Percentiles rank a stretch among this genome's conserved stretches.
Evolutionary conservation across 345 rosid genomes (phyloP).

Genomic region (Isatis tinctoria): DNA sequence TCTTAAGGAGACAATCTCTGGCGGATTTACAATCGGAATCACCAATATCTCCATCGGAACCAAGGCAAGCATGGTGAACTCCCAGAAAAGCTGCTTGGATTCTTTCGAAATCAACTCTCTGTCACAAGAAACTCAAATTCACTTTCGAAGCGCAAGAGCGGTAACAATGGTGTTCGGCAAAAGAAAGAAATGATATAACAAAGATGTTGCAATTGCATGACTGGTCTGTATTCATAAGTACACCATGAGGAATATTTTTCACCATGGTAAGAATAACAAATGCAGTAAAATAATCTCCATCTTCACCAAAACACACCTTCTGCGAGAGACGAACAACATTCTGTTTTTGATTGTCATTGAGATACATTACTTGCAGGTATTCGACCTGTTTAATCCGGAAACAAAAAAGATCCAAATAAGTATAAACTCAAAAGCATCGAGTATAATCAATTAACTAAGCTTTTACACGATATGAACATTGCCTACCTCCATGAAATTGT

Average conservation of each 20-base stretch:
- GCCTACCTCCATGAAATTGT: conserved; percentile 95
- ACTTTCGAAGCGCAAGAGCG: background rate
- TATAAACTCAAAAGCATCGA: background rate
- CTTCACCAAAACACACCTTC: conserved; percentile 53
- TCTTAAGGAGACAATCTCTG: conserved; percentile 66
- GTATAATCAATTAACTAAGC: background rate
- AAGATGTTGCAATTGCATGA: conserved; percentile 64
- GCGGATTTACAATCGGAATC: conserved; percentile 57
- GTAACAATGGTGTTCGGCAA: conserved; percentile 8
- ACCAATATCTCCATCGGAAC: conserved; percentile 39
- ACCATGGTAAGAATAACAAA: background rate
- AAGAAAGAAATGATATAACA: conserved; percentile 14
- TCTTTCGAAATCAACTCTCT: conserved; percentile 89
- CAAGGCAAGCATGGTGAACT: conserved; percentile 70
- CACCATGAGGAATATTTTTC: conserved; percentile 20
- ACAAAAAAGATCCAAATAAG: background rate
- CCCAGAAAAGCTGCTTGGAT: conserved; percentile 80
- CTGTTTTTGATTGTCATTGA: conserved; percentile 61
- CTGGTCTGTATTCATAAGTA: conserved; percentile 56
- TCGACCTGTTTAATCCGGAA: conserved; percentile 57
- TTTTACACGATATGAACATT: background rate
- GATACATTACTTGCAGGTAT: conserved; percentile 77
- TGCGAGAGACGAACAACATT: conserved; percentile 63
- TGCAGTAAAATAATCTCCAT: background rate
- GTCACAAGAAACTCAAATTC: conserved; percentile 7